A percentile compares a stretch with the other conserved stretches of the same genome.
Evolutionary conservation across 2,329 filamentous ascomycete genomes (phyloP).

Genomic region (Daldinia sp.): DNA sequence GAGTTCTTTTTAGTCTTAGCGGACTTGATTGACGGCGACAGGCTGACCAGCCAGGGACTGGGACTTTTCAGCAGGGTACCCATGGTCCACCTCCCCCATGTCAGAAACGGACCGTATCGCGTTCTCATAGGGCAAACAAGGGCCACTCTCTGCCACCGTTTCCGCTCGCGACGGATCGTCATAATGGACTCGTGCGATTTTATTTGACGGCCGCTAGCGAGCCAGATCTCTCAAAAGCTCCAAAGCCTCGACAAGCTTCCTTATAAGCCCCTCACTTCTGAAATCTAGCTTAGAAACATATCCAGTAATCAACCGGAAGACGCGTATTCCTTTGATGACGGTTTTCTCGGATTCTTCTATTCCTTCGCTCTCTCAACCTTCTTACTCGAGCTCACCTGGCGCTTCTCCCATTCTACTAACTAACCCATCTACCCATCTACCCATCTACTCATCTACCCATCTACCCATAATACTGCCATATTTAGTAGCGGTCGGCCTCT

Average conservation of each 20-base stretch:
- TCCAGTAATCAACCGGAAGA: constrained; percentile 46
- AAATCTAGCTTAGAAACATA: constrained; percentile 46
- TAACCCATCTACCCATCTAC: background rate
- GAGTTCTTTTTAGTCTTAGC: constrained; percentile 37
- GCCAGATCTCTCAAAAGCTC: constrained; percentile 42
- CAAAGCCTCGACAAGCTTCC: constrained; percentile 42
- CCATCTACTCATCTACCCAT: background rate
- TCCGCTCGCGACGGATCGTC: constrained; percentile 46
- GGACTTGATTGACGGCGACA: constrained; percentile 43
- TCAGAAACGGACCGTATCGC: constrained; percentile 48
- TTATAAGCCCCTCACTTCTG: constrained; percentile 47
- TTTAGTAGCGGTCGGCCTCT: constrained; percentile 6
- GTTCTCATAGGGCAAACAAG: constrained; percentile 51
- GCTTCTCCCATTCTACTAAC: constrained; percentile 8
- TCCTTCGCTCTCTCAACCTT: constrained; percentile 14
- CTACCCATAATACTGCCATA: constrained; percentile 4
- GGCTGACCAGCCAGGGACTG: constrained; percentile 46
- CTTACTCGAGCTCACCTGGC: constrained; percentile 10
- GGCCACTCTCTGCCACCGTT: constrained; percentile 49
- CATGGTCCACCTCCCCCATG: constrained; percentile 48
- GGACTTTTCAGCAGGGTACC: constrained; percentile 46
- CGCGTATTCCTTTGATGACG: constrained; percentile 40
- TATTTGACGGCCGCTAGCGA: constrained; percentile 51
- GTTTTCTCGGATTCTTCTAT: constrained; percentile 15
- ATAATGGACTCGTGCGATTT: constrained; percentile 46